Evolutionary conservation across 768 basidiomycete genomes (phyloP).

Genomic region (Termitomyces sp.): DNA sequence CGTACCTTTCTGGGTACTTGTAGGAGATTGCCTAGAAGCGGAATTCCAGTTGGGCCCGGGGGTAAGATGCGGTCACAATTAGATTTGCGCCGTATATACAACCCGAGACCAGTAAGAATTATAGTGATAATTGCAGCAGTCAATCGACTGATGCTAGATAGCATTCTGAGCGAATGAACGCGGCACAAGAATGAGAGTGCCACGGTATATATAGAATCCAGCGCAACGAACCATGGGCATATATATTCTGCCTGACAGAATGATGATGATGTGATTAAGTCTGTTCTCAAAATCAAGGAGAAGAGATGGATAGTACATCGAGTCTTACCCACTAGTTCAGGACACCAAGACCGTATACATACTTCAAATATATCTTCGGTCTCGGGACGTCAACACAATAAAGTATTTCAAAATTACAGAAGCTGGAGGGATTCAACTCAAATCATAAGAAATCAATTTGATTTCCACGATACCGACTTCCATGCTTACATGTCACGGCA

Average conservation of each 20-base stretch:
- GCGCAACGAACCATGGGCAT: background rate
- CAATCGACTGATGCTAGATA: background rate
- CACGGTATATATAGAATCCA: too few relatives aligned
- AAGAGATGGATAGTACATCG: background rate
- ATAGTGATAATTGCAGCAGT: background rate
- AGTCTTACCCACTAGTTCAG: background rate
- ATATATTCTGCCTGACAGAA: background rate
- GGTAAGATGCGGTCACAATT: background rate
- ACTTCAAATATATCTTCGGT: background rate
- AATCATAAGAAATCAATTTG: background rate
- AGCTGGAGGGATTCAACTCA: too few relatives aligned
- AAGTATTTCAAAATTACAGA: background rate
- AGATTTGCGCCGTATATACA: background rate
- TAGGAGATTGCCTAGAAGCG: background rate
- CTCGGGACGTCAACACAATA: background rate
- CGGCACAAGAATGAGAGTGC: background rate
- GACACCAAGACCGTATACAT: background rate
- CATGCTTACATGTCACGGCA: background rate
- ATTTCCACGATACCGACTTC: background rate
- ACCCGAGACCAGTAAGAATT: background rate
- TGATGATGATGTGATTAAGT: background rate
- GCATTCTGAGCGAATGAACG: background rate
- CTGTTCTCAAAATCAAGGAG: background rate
- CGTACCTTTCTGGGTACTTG: background rate
- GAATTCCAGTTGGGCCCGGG: background rate